phyloP scores from a whole-genome alignment of 2,329 filamentous ascomycete species.

The Verticillium isaacii region DNA sequence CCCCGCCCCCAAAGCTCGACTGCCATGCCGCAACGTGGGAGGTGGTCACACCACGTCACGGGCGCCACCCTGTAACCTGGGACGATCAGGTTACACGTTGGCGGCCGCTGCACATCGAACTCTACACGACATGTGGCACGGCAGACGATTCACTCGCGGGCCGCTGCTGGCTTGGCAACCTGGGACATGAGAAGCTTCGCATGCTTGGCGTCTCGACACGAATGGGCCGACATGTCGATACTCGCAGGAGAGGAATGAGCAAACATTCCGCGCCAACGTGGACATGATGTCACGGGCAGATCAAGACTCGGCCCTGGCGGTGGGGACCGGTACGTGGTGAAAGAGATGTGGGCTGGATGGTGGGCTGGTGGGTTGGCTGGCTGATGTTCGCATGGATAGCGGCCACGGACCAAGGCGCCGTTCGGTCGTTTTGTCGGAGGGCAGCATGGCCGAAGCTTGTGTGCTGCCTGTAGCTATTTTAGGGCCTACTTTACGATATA shows the following conservation, averaged over 20 bases:
- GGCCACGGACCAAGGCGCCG: not conserved
- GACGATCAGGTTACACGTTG: not conserved
- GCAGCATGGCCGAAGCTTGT: not conserved
- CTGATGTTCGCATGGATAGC: not conserved
- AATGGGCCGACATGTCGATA: not conserved
- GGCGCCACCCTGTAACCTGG: not conserved
- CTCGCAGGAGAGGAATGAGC: not conserved
- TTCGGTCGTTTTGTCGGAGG: not conserved
- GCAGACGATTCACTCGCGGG: no score
- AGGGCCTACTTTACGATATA: not conserved
- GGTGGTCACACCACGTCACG: not conserved
- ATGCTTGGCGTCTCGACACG: not conserved
- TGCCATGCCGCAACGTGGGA: not conserved
- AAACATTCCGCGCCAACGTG: not conserved
- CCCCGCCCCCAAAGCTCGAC: not conserved
- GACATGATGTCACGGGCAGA: not conserved
- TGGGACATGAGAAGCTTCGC: not conserved
- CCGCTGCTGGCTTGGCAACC: not conserved
- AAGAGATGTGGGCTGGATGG: not conserved
- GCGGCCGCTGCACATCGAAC: not conserved
- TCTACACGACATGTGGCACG: no score
- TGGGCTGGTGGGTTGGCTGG: not conserved
- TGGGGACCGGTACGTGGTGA: not conserved
- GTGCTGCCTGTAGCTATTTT: not conserved
- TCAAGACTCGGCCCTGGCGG: not conserved